phyloP scores from a whole-genome alignment of 306 rosid species.

The Castanea crenata region DNA sequence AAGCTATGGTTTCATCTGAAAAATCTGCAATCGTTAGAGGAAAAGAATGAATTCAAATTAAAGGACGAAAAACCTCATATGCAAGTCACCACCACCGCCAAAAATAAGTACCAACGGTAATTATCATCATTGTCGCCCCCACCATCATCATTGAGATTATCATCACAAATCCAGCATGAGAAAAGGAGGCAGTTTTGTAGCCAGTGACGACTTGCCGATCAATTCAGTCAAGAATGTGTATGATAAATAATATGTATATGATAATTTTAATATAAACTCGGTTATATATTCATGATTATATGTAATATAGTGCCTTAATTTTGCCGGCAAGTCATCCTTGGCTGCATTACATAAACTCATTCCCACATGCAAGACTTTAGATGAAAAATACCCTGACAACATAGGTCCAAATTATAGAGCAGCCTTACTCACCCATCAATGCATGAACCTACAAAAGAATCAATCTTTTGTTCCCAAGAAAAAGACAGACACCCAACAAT shows the following conservation, averaged over 20 bases:
- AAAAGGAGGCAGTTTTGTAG: constrained; percentile 61
- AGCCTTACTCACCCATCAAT: no score
- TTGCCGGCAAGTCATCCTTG: constrained; percentile 99
- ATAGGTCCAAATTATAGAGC: background rate
- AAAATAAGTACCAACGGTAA: background rate
- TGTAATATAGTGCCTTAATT: background rate
- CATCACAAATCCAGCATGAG: constrained; percentile 72
- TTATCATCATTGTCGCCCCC: constrained; percentile 13
- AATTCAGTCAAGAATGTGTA: background rate
- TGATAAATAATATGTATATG: background rate
- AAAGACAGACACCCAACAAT: constrained; percentile 14
- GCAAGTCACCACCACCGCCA: background rate
- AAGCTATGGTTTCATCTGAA: background rate
- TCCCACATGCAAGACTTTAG: constrained; percentile 83
- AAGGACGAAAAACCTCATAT: background rate
- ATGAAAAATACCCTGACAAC: constrained; percentile 29
- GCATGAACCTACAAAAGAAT: background rate
- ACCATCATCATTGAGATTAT: background rate
- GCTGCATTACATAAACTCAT: constrained; percentile 83
- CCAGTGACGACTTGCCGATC: constrained; percentile 85
- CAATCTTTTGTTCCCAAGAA: constrained; percentile 13
- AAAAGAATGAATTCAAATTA: background rate
- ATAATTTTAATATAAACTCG: background rate
- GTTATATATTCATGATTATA: background rate
- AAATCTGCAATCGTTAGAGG: background rate